Base-by-base conservation (phyloP, 257 asterid species). In the Coffea canephora region DNA sequence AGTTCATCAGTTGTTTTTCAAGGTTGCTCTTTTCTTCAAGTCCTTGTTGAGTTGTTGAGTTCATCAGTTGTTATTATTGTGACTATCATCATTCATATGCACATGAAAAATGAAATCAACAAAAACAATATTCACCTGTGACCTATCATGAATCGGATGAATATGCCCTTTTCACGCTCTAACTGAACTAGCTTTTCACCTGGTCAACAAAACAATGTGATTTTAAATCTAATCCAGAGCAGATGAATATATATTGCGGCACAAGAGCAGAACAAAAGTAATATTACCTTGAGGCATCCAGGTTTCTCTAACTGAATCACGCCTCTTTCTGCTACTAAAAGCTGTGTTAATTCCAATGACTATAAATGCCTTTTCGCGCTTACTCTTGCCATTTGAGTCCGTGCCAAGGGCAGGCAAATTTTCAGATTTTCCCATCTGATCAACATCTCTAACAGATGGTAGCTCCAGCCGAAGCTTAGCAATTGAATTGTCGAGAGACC, bases 101-200 rank as follows among this genome's bases (percentile, higher is more conserved):
- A 6, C 16, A 43, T 39, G 6, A 10, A 15, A 36, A 21, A 1
- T 49, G 7, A 10, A 54, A 54, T 12, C 9, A 9, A 13, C 9
- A 61, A 49, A 66, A 18, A 69, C n/a, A 8, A 36, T 52, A 0
- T 18, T 78, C 74, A 92, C 98, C 96, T 93, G 92, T 90, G 96
- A 36, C 98, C 98, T 36, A 94, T 92, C 93, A 91, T 89, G 85
- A 94, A 92, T 25, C 97, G 95, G 39, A 92, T 89, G 21, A 94
- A 87, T 19, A 92, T 91, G 74, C 98, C 96, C 83, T 91, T 94
- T 80, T 94, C 97, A 70, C 85, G 85, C 87, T 92, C 95, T 45
- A 92, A 88, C 66, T 83, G 88, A 41, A 85, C 82, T 49, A 90
- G 84, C 67, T 90, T 84, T 78, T 91, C 89, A 39, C 95, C 98